These are phyloP conservation scores for Daldinia childiae DNA, from an alignment of 495 filamentous ascomycete species.

Conservation along the genomic window DNA sequence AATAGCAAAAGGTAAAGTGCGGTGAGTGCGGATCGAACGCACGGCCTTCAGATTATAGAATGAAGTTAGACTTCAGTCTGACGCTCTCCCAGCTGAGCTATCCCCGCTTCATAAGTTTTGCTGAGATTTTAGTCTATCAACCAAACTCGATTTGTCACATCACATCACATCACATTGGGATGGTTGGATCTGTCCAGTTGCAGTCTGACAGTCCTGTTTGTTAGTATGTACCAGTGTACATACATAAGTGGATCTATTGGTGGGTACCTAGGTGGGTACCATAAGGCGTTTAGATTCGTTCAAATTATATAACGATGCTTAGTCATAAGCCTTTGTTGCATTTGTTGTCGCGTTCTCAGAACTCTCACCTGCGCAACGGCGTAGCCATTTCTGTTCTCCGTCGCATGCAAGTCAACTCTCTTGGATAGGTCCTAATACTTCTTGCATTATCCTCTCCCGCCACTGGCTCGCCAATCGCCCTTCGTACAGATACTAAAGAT, in stretches of 20 bases:
- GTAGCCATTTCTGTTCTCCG: neutral
- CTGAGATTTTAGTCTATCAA: too few relatives aligned
- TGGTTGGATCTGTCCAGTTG: too few relatives aligned
- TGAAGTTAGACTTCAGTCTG: conserved; percentile 10
- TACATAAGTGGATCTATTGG: neutral
- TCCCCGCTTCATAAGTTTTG: neutral
- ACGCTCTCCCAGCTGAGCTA: conserved; percentile 14
- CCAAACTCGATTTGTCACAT: too few relatives aligned
- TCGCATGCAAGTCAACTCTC: conserved; percentile 1
- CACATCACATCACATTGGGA: too few relatives aligned
- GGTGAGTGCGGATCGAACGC: conserved; percentile 10
- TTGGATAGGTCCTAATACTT: conserved; percentile 8
- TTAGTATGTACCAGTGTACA: neutral
- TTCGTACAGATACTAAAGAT: neutral
- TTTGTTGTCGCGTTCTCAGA: conserved; percentile 23
- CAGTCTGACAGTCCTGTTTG: too few relatives aligned
- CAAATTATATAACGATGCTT: neutral
- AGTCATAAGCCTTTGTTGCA: neutral
- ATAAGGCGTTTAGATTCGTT: too few relatives aligned
- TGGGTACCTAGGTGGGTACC: neutral
- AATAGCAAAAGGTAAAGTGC: neutral
- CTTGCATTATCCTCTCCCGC: conserved; percentile 8
- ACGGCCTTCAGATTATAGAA: conserved; percentile 2
- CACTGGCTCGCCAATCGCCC: conserved; percentile 3
- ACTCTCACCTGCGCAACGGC: conserved; percentile 16